Conservation (phyloP, 345 rosid species). For the Pelargonium nanum region DNA sequence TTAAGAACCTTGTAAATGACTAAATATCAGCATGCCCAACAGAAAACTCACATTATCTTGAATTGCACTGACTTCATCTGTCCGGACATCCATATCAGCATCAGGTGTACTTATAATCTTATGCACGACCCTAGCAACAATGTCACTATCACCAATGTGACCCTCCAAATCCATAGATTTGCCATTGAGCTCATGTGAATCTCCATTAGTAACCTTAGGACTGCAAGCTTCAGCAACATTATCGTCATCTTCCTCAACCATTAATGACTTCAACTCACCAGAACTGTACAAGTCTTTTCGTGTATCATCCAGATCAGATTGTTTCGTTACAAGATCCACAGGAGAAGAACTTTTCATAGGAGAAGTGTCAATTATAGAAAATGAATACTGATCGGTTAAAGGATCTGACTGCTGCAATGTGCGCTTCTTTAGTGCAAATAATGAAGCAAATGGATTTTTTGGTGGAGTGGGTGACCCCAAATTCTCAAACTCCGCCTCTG, state of each 20-base stretch:
- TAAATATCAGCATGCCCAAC: slow-evolving; percentile 3
- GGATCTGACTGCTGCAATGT: slow-evolving; percentile 19
- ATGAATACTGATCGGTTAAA: slow-evolving; percentile 37
- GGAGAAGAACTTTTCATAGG: slow-evolving; percentile 19
- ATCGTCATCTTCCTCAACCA: slow-evolving; percentile 24
- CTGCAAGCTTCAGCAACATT: slow-evolving; percentile 16
- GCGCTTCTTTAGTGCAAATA: slow-evolving; percentile 26
- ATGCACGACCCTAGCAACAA: slow-evolving; percentile 13
- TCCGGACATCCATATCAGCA: slow-evolving; percentile 18
- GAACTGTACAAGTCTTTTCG: slow-evolving; percentile 20
- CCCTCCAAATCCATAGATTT: slow-evolving; percentile 18
- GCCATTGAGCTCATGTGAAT: slow-evolving; percentile 19
- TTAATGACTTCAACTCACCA: slow-evolving; percentile 15
- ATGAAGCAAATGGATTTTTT: slow-evolving; percentile 34
- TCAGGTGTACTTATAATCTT: slow-evolving; percentile 20
- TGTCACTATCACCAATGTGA: slow-evolving; percentile 9
- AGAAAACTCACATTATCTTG: slow-evolving; percentile 30
- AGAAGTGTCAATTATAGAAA: slow-evolving; percentile 23
- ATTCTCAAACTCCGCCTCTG: slow-evolving; percentile 16
- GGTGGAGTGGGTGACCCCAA: slow-evolving; percentile 38
- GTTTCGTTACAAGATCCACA: slow-evolving; percentile 9
- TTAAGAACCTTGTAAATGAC: slow-evolving; percentile 10
- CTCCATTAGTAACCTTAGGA: slow-evolving; percentile 13
- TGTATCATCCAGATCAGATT: slow-evolving; percentile 25
- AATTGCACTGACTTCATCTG: slow-evolving; percentile 16